phyloP scores from a whole-genome alignment of 73 alveolate genomes.

The Tetrahymena thermophila region DNA sequence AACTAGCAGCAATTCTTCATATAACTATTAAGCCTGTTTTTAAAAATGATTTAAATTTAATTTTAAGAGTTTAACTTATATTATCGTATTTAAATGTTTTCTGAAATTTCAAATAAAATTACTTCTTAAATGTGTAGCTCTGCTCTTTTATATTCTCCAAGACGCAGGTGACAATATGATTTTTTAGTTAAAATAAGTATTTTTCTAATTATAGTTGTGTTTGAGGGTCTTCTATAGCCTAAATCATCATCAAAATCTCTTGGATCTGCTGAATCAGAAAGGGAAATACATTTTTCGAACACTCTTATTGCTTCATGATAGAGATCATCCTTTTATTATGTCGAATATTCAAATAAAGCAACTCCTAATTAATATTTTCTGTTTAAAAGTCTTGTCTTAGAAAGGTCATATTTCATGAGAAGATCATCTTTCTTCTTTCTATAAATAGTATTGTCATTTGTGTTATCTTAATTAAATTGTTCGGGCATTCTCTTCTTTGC shows the following conservation, averaged over 20 bases:
- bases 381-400: background rate
- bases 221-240: background rate
- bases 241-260: background rate
- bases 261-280: background rate
- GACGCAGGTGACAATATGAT: background rate
- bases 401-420: background rate
- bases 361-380: background rate
- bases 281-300: background rate
- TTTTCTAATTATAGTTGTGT: background rate
- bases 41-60: too few species aligned
- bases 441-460: background rate
- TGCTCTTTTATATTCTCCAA: background rate
- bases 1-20: background rate
- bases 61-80: too few species aligned
- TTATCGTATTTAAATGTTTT: too few species aligned
- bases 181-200: background rate
- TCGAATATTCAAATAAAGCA: background rate
- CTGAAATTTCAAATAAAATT: too few species aligned
- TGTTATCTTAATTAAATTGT: background rate
- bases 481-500: background rate
- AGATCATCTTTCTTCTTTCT: background rate
- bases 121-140: background rate
- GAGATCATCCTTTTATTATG: background rate
- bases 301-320: background rate
- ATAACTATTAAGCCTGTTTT: background rate